Evolutionary conservation across 2,329 filamentous ascomycete species (phyloP).

Genomic region (Leptosphaerulina australis): DNA sequence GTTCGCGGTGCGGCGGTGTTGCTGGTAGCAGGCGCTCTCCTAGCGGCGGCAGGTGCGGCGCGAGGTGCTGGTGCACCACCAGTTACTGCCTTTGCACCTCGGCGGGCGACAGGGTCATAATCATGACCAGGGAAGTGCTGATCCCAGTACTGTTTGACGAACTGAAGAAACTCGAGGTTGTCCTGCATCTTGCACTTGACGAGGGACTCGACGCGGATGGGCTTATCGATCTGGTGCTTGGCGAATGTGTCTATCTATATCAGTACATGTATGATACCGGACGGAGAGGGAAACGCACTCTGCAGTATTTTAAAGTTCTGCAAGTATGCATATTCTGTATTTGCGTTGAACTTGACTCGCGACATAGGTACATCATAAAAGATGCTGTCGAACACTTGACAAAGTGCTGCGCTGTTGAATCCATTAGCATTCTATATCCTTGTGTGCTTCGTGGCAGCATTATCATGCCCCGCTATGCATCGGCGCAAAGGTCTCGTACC

Average conservation of each 20-base stretch:
- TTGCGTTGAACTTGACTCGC: slow-evolving; percentile 97
- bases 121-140: slow-evolving; percentile 97
- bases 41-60: slow-evolving; percentile 58
- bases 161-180: slow-evolving; percentile 98
- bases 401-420: slow-evolving; percentile 77
- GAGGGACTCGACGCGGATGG: slow-evolving; percentile 84
- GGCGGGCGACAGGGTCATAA: slow-evolving; percentile 85
- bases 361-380: slow-evolving; percentile 95
- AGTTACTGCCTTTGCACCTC: slow-evolving; percentile 69
- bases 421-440: slow-evolving; percentile 26
- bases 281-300: slow-evolving; percentile 66
- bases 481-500: slow-evolving; percentile 63
- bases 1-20: slow-evolving; percentile 50
- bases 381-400: slow-evolving; percentile 98
- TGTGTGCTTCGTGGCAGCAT: slow-evolving; percentile 7
- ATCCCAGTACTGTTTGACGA: slow-evolving; percentile 96
- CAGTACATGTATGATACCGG: background rate
- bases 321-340: slow-evolving; percentile 94
- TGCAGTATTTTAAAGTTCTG: slow-evolving; percentile 98
- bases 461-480: slow-evolving; percentile 3
- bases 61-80: slow-evolving; percentile 56
- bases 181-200: slow-evolving; percentile 99
- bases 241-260: slow-evolving; percentile 73
- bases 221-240: slow-evolving; percentile 86
- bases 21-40: slow-evolving; percentile 51